Base-by-base conservation (phyloP, 2,329 filamentous ascomycete species). In the Ophiostoma quercus region DNA sequence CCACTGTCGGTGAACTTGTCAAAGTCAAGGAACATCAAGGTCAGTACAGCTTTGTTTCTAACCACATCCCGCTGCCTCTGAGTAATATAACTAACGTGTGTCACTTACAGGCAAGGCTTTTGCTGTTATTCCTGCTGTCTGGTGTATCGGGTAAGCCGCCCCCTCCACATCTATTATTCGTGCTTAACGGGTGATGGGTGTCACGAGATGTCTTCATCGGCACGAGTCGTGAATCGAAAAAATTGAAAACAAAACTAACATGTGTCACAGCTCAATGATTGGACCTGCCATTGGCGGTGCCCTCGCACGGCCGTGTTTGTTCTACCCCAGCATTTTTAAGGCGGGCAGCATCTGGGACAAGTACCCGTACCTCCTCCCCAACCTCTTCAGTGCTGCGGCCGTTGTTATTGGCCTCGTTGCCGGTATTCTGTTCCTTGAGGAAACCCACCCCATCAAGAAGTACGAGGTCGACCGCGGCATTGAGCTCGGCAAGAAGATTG, bases 91-190 rank as follows among this genome's bases (percentile, higher is more conserved):
- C 22, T 37, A 9, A 29, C 41, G 4, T 19, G 1, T 25, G 9
- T 25, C 19, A 9, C 32, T 57, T 25, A 16, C 72, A 93, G 91
- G 94, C 74, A 92, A 92, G 75, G 95, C 94, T 67, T 99, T 96
- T 80, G 92, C 94, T 14, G 94, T 98, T 74, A 97, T 99, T 93
- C 95, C 95, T 7, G 92, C 97, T 78, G 92, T 98, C 34, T 99
- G 95, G 95, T 97, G 94, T 77, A 85, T 99, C 76, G 95, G 95
- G 84, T 92, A 83, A 80, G 84, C 80, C n/a, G 12, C 14, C 16
- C 16, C 60, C 60, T n/a, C 60, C 60, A 34, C 8, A 16, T 32
- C 9, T 32, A 3, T 11, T 14, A 11, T 25, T 29, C 51, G 25
- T 62, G 57, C 57, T 62, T 32, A 32, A 62, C 25, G 2, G 11